A percentile compares a stretch with the other conserved stretches of the same genome.
Evolutionary conservation across 306 rosid genomes (phyloP).

Genomic region (Vicia villosa): DNA sequence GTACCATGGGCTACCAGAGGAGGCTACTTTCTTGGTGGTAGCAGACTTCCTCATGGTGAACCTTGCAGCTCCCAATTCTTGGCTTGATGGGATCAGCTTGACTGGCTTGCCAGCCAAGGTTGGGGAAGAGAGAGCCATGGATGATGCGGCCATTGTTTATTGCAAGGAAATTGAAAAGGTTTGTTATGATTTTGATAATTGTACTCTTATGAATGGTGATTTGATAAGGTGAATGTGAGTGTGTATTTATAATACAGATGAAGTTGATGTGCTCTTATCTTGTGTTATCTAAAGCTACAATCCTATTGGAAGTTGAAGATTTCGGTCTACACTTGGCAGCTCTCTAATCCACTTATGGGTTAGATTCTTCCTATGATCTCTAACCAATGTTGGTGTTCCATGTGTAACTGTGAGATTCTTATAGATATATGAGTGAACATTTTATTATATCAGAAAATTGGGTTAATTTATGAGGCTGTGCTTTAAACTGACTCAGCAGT

Average conservation of each 20-base stretch:
- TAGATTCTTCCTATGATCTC: neutral
- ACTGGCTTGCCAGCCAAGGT: no score
- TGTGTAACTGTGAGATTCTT: constrained; percentile 23
- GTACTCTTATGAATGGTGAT: neutral
- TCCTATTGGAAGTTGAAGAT: constrained; percentile 33
- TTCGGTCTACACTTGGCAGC: constrained; percentile 25
- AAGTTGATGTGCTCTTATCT: constrained; percentile 31
- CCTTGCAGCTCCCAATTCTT: no score
- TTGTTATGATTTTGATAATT: no score
- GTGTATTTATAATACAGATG: constrained; percentile 24
- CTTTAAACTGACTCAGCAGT: neutral
- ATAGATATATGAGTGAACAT: neutral
- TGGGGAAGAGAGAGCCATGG: no score
- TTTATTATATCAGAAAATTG: neutral
- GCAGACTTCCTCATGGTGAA: no score
- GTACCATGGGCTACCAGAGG: no score
- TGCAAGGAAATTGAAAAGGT: no score
- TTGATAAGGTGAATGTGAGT: neutral
- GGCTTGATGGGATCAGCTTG: no score
- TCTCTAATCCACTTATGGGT: constrained; percentile 28
- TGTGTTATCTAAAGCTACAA: constrained; percentile 26
- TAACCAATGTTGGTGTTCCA: constrained; percentile 27
- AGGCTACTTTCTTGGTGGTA: no score
- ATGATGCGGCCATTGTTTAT: no score
- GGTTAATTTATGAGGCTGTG: neutral